Percentiles rank a stretch among this genome's conserved stretches.
These are phyloP conservation scores for Aspergillus wentii DNA, from an alignment of 495 filamentous ascomycete species.

Conservation along the genomic window DNA sequence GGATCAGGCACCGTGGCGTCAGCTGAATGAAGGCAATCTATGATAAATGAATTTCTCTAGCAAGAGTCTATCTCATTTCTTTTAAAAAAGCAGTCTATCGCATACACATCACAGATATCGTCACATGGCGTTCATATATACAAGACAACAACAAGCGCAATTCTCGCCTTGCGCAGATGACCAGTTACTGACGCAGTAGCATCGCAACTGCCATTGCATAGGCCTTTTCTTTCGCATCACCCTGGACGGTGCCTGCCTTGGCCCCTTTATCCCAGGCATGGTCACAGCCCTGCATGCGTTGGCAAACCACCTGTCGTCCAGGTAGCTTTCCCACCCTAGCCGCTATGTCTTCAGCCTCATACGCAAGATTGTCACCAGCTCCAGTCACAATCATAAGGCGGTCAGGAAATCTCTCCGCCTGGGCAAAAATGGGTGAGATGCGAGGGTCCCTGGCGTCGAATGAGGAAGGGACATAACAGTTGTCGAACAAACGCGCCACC, in stretches of 20 bases:
- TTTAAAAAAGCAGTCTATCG: too few species aligned
- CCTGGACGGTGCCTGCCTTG: slow-evolving; percentile 15
- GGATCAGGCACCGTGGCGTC: slow-evolving; percentile 16
- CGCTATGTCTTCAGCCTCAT: slow-evolving; percentile 38
- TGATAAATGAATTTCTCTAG: too few species aligned
- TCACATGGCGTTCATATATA: too few species aligned
- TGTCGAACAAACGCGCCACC: slow-evolving; percentile 25
- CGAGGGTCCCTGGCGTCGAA: slow-evolving; percentile 38
- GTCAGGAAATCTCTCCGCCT: slow-evolving; percentile 30
- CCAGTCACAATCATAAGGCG: slow-evolving; percentile 40
- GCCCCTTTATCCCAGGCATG: slow-evolving; percentile 38
- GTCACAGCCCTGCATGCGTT: slow-evolving; percentile 35
- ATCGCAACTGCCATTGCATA: slow-evolving; percentile 31
- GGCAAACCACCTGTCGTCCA: slow-evolving; percentile 31
- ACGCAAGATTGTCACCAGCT: slow-evolving; percentile 34
- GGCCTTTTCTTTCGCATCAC: slow-evolving; percentile 29
- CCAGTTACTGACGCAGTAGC: slow-evolving; percentile 17
- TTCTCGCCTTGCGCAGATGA: not conserved
- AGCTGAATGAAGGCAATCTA: slow-evolving; percentile 1
- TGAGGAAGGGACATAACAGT: slow-evolving; percentile 23
- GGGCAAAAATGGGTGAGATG: slow-evolving; percentile 40
- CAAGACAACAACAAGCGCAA: too few species aligned
- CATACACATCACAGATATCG: too few species aligned
- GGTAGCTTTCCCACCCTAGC: slow-evolving; percentile 19
- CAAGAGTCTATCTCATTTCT: too few species aligned